Percentiles rank a stretch among this genome's conserved stretches.
These are phyloP conservation scores for Pythium insidiosum DNA, from an alignment of 352 stramenopile species.

Conservation along the genomic window DNA sequence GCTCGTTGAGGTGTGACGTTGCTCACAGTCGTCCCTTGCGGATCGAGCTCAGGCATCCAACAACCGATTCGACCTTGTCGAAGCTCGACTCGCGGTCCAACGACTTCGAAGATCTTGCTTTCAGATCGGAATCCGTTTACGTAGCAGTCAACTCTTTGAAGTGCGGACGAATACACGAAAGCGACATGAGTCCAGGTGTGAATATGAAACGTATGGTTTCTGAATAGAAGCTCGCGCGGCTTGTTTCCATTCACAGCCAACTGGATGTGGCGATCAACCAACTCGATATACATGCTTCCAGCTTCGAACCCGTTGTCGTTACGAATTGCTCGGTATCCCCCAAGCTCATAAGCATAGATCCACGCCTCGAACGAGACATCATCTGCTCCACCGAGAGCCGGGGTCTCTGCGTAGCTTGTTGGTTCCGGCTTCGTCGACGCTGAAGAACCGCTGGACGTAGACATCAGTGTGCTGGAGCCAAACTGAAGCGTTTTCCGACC, in stretches of 20 bases:
- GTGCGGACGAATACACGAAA: slow-evolving; percentile 32
- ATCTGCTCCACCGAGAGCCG: slow-evolving; percentile 41
- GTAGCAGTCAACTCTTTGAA: slow-evolving; percentile 23
- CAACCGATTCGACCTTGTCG: slow-evolving; percentile 53
- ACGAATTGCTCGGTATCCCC: slow-evolving; percentile 52
- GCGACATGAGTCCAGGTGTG: slow-evolving; percentile 69
- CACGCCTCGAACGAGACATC: slow-evolving; percentile 81
- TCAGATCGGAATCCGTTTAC: slow-evolving; percentile 45
- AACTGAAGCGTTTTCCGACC: slow-evolving; percentile 59
- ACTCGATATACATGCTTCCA: slow-evolving; percentile 66
- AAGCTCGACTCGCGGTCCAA: slow-evolving; percentile 39
- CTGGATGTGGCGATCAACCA: slow-evolving; percentile 59
- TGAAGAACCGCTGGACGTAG: slow-evolving; percentile 4
- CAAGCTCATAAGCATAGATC: slow-evolving; percentile 60
- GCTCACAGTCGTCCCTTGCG: slow-evolving; percentile 22
- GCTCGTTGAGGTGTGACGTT: slow-evolving; percentile 30
- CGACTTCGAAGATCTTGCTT: slow-evolving; percentile 27
- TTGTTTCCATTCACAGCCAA: slow-evolving; percentile 64
- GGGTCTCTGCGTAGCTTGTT: slow-evolving; percentile 59
- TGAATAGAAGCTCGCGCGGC: slow-evolving; percentile 67
- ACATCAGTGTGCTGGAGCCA: slow-evolving; percentile 23
- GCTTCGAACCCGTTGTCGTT: slow-evolving; percentile 66
- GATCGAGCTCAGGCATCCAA: slow-evolving; percentile 50
- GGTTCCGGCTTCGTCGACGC: slow-evolving; percentile 33
- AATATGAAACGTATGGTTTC: slow-evolving; percentile 31